phyloP scores from a whole-genome alignment of 1,284 basidiomycete genomes.

The Melanopsichium pennsylvanicum region DNA sequence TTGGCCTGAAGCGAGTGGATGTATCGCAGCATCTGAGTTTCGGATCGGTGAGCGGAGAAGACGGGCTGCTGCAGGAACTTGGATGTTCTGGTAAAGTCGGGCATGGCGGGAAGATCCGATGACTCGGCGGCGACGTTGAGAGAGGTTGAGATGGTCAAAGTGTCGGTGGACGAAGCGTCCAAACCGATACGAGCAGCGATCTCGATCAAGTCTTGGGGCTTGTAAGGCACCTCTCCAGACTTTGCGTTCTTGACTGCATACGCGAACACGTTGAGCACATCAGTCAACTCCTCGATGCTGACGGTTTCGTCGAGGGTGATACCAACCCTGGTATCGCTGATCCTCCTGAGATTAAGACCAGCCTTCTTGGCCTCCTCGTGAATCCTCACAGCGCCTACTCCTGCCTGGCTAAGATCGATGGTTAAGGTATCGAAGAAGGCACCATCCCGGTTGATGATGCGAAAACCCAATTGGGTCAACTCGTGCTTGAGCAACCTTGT shows the following conservation, averaged over 20 bases:
- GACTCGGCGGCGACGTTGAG: constrained; percentile 24
- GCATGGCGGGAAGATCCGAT: constrained; percentile 47
- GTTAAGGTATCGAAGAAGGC: constrained; percentile 92
- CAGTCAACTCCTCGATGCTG: constrained; percentile 71
- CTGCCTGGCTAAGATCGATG: constrained; percentile 76
- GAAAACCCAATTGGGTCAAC: constrained; percentile 78
- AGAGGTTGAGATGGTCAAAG: constrained; percentile 44
- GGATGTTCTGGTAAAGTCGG: constrained; percentile 75
- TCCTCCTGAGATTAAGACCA: constrained; percentile 82
- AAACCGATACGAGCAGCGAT: constrained; percentile 49
- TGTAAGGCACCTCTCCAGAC: constrained; percentile 56
- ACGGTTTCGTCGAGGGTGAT: constrained; percentile 93
- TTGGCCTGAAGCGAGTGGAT: constrained; percentile 92
- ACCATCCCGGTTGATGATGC: constrained; percentile 69
- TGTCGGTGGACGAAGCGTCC: constrained; percentile 44
- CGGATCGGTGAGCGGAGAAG: constrained; percentile 89
- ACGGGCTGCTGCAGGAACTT: constrained; percentile 84
- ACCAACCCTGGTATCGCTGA: constrained; percentile 81
- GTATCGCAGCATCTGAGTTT: constrained; percentile 92
- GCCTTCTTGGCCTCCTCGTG: constrained; percentile 76
- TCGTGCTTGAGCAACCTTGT: constrained; percentile 79
- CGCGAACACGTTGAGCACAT: constrained; percentile 84
- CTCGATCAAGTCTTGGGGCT: constrained; percentile 50
- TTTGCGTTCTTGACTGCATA: constrained; percentile 66
- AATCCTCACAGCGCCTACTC: constrained; percentile 73